A percentile compares a stretch with the other conserved stretches of the same genome.
These are phyloP conservation scores for Telopea speciosissima DNA, from an alignment of 177 flowering plant genomes.

Conservation along the genomic window DNA sequence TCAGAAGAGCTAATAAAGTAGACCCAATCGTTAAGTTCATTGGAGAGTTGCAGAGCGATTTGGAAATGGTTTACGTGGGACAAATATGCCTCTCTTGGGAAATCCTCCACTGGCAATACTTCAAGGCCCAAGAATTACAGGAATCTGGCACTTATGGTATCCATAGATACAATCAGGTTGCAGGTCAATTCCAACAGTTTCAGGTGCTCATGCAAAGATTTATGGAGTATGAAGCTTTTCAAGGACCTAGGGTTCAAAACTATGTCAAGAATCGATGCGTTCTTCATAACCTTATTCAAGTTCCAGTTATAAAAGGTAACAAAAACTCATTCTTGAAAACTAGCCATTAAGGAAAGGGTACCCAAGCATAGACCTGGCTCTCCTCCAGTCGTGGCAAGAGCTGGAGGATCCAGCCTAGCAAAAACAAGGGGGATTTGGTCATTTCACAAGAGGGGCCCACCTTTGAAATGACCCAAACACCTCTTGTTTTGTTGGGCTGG, in stretches of 20 bases:
- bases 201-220: conserved; percentile 73
- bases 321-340: too few relatives aligned
- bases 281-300: conserved; percentile 60
- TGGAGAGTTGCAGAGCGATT: conserved; percentile 42
- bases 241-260: conserved; percentile 56
- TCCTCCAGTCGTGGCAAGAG: too few relatives aligned
- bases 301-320: conserved; percentile 71
- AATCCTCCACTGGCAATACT: conserved; percentile 67
- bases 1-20: conserved; percentile 22
- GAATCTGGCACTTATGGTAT: conserved; percentile 30
- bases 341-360: too few relatives aligned
- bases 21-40: conserved; percentile 40
- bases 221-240: conserved; percentile 66
- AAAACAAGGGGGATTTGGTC: too few relatives aligned
- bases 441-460: too few relatives aligned
- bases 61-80: conserved; percentile 74
- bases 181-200: conserved; percentile 70
- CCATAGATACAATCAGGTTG: conserved; percentile 48
- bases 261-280: conserved; percentile 53
- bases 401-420: too few relatives aligned
- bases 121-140: conserved; percentile 38
- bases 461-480: too few relatives aligned
- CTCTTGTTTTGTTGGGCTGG: too few relatives aligned
- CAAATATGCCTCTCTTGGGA: conserved; percentile 92
- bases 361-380: too few relatives aligned